Evolutionary conservation across 1,284 basidiomycete species (phyloP).

Genomic region (Malassezia nana): DNA sequence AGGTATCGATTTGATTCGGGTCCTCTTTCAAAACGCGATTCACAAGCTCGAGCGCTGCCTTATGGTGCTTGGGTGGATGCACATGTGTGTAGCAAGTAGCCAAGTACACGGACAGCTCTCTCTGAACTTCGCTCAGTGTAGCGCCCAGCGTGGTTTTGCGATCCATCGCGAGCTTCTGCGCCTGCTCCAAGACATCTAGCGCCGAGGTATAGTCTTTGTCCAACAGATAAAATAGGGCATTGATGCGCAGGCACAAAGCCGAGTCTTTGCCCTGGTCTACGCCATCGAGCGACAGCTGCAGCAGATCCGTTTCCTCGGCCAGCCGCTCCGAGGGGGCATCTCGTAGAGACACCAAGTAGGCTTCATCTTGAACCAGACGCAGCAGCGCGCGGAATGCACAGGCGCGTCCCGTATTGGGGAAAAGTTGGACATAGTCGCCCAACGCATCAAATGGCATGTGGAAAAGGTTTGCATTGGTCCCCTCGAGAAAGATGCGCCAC

Average conservation of each 20-base stretch:
- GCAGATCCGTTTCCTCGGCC: slow-evolving; percentile 22
- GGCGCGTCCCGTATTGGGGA: slow-evolving; percentile 54
- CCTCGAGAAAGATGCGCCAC: slow-evolving; percentile 70
- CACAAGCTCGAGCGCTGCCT: slow-evolving; percentile 63
- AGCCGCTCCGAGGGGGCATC: slow-evolving; percentile 3
- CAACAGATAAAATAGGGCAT: slow-evolving; percentile 62
- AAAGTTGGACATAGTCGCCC: slow-evolving; percentile 60
- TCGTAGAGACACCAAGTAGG: slow-evolving; percentile 16
- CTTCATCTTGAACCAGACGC: slow-evolving; percentile 29
- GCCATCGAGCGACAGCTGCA: slow-evolving; percentile 51
- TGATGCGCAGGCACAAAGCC: slow-evolving; percentile 63
- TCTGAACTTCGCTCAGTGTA: slow-evolving; percentile 61
- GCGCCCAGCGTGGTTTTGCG: slow-evolving; percentile 55
- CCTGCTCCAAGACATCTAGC: slow-evolving; percentile 25
- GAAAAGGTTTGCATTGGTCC: slow-evolving; percentile 62
- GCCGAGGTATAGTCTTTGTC: slow-evolving; percentile 61
- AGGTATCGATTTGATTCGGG: not conserved
- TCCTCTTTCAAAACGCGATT: slow-evolving; percentile 58
- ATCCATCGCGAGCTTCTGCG: slow-evolving; percentile 16
- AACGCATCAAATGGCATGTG: slow-evolving; percentile 60
- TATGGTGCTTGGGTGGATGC: slow-evolving; percentile 80
- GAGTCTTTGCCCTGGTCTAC: slow-evolving; percentile 57
- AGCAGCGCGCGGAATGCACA: slow-evolving; percentile 27
- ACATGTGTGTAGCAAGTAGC: slow-evolving; percentile 70
- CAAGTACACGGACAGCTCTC: slow-evolving; percentile 60